These are phyloP conservation scores for Aspergillus quadrilineatus DNA, from an alignment of 2,329 filamentous ascomycete species.

Conservation along the genomic window DNA sequence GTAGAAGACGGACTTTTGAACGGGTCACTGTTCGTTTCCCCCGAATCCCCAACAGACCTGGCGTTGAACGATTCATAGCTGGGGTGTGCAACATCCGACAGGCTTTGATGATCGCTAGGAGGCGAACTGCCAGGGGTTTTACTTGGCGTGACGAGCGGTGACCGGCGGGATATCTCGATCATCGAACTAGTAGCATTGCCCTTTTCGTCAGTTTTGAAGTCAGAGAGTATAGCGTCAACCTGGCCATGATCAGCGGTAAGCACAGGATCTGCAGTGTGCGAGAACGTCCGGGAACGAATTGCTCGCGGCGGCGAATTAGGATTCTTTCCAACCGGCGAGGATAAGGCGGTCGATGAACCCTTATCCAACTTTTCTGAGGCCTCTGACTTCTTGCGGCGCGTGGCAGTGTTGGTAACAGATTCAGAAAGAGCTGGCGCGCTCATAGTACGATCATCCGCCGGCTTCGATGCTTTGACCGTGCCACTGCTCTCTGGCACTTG, in stretches of 20 bases:
- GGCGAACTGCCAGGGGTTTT: conserved; percentile 50
- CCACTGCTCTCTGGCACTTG: conserved; percentile 23
- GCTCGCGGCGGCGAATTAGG: conserved; percentile 52
- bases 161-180: conserved; percentile 65
- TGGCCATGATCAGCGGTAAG: conserved; percentile 67
- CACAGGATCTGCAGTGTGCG: conserved; percentile 61
- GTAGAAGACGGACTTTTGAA: conserved; percentile 31
- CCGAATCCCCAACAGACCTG: conserved; percentile 41
- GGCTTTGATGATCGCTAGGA: conserved; percentile 35
- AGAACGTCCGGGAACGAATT: conserved; percentile 63
- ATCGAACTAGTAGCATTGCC: conserved; percentile 63
- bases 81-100: conserved; percentile 38
- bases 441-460: conserved; percentile 36
- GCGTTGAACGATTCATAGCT: conserved; percentile 52
- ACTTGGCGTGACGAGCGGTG: conserved; percentile 56
- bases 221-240: conserved; percentile 62
- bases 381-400: conserved; percentile 28
- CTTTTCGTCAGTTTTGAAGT: conserved; percentile 56
- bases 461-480: conserved; percentile 28
- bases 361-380: conserved; percentile 24
- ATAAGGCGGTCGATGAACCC: conserved; percentile 21
- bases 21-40: conserved; percentile 22
- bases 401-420: conserved; percentile 22
- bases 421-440: conserved; percentile 32
- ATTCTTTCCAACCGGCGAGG: conserved; percentile 34